Evolutionary conservation across 495 filamentous ascomycete genomes (phyloP), one percentile per base, ranked within the genome.

Genomic region (Bacidia gigantensis): DNA sequence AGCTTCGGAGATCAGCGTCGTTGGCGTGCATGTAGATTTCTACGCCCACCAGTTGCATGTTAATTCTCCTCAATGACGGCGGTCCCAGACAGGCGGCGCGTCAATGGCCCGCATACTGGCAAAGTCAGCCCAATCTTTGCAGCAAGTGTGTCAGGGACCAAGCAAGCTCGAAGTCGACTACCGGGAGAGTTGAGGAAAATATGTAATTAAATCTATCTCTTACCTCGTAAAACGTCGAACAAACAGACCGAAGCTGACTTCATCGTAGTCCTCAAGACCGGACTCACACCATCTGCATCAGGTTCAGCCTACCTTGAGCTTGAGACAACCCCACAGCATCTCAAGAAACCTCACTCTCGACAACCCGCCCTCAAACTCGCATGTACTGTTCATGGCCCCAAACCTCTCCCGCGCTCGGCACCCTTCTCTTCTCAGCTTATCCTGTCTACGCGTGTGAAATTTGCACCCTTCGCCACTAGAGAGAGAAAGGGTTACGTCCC

Each of bases 221-320:
- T 11, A 38, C 35, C 11, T n/a, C 14, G 24, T 43, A 11, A n/a
- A 18, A 46, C 12, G 22, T 35, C 29, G n/a, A 24, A 41, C 23
- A n/a, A 35, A 10, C 35, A 26, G 26, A 14, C 11, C 29, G 20
- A 49, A 17, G n/a, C 22, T 57, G n/a, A n/a, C n/a, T n/a, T n/a
- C n/a, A 49, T 50, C 54, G 29, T 50, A 97, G 90, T 88, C 58
- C 72, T 98, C 26, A 87, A 92, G 67, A 97, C 92, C 11, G 86
- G 86, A 43, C 76, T 97, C 21, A 88, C 88, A 2, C 92, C 93
- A 11, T 93, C 92, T 2, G 92, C 93, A 7, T 87, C 87, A 21
- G 92, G 92, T 46, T 96, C 89, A 25, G 84, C 93, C 49, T 98
- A 96, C 62, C 74, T 95, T 52, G 92, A 98, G 72, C 79, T 95